Conservation (phyloP, 2,329 filamentous ascomycete genomes). For the Ophiostoma triangulosporum region DNA sequence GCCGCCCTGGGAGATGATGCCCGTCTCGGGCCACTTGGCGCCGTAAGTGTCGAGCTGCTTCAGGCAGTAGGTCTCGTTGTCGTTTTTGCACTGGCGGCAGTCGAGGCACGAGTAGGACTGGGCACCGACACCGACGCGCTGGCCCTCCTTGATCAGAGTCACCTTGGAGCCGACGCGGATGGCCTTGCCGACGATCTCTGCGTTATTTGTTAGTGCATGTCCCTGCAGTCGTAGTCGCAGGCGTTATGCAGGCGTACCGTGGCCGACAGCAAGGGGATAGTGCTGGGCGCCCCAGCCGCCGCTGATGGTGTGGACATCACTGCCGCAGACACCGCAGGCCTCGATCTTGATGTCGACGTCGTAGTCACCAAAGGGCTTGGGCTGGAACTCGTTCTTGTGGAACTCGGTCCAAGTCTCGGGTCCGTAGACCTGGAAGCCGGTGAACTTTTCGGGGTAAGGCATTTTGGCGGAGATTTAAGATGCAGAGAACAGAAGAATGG, state of each 20-base stretch:
- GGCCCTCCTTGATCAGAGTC: constrained; percentile 42
- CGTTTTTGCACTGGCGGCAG: constrained; percentile 50
- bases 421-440: constrained; percentile 45
- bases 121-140: constrained; percentile 56
- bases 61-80: constrained; percentile 57
- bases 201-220: background rate
- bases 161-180: constrained; percentile 54
- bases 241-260: constrained; percentile 30
- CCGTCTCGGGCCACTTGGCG: constrained; percentile 33
- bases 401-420: constrained; percentile 44
- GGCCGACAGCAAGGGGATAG: constrained; percentile 53
- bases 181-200: constrained; percentile 57
- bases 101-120: constrained; percentile 51
- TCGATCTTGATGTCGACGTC: constrained; percentile 84
- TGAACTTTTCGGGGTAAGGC: constrained; percentile 46
- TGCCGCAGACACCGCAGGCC: constrained; percentile 63
- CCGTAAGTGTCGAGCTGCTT: constrained; percentile 48
- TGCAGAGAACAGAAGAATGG: background rate
- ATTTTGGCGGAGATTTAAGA: too few species aligned
- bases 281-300: constrained; percentile 53
- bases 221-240: background rate
- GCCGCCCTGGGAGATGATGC: constrained; percentile 46
- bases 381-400: constrained; percentile 61
- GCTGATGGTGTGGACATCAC: constrained; percentile 56
- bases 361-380: constrained; percentile 76